Base-by-base conservation (phyloP, 495 filamentous ascomycete species). In the Copromyces sp. region DNA sequence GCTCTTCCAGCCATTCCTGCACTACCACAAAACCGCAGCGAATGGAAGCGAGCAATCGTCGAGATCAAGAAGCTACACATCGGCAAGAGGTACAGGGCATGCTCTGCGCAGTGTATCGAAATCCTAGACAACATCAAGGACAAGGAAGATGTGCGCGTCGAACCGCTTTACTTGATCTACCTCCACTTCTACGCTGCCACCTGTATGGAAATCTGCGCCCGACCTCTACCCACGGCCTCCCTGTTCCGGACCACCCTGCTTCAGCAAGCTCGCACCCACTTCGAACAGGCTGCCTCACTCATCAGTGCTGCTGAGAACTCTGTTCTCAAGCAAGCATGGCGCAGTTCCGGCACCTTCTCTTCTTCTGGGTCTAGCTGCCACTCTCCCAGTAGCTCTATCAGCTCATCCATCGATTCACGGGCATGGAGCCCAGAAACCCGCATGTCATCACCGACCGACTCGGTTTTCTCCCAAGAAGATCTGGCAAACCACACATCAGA, bases 111-210 rank as follows among this genome's bases (percentile, higher is more conserved):
- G 69, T 86, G 84, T 73, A 76, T 78, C 44, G 84, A 86, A 72
- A 79, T 86, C 44, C 79, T 86, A 45, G 81, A 84, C 45, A 80
- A 75, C 73, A 75, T 85, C 72, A 84, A 80, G 73, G 81, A 84
- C 68, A 69, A 73, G 68, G 53, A 65, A 37, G 53, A 65, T 35
- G 75, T 80, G 9, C 74, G 81, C 12, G 75, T 83, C 42, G 84
- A 86, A 69, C 84, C 86, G 16, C 70, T 85, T 16, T 83, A 86
- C 75, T 78, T 83, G 8, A 86, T 88, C 65, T 87, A 88, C 72
- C 77, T 88, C 6, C 84, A 83, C 70, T 88, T 88, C 75, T 87
- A 86, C 69, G 85, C 85, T 9, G 86, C 86, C 2, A 83, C 82
- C 17, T 86, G 84, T 4, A 79, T 86, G 40, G 86, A 88, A 74